Percentiles rank a stretch among this genome's conserved stretches.
Evolutionary conservation across 1,284 basidiomycete genomes (phyloP).

Genomic region (Pascua sp.): DNA sequence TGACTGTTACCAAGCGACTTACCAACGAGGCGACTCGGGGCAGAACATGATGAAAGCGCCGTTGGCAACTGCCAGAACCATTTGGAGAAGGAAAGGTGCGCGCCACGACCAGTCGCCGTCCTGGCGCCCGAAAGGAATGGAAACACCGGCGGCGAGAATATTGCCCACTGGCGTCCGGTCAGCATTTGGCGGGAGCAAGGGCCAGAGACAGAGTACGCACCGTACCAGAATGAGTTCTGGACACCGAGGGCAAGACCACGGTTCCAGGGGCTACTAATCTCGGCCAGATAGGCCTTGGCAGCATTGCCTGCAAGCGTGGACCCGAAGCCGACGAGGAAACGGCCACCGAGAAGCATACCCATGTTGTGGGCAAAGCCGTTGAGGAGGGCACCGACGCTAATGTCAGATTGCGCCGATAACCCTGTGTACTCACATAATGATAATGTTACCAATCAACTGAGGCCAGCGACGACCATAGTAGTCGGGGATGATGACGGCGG

Average conservation of each 20-base stretch:
- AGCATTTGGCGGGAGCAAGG: not conserved
- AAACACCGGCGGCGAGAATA: constrained; percentile 56
- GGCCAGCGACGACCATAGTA: constrained; percentile 56
- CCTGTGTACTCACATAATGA: constrained; percentile 42
- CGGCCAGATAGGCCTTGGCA: constrained; percentile 56
- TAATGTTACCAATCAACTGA: constrained; percentile 56
- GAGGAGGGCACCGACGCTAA: constrained; percentile 51
- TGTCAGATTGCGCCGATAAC: too few species aligned
- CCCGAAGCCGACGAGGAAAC: constrained; percentile 52
- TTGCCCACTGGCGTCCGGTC: constrained; percentile 51
- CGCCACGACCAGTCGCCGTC: constrained; percentile 54
- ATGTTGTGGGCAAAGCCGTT: constrained; percentile 53
- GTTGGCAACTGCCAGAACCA: constrained; percentile 54
- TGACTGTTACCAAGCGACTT: too few species aligned
- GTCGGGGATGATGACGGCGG: constrained; percentile 53
- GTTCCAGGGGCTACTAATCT: constrained; percentile 54
- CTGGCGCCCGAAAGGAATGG: constrained; percentile 55
- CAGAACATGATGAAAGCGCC: constrained; percentile 51
- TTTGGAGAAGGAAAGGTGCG: constrained; percentile 55
- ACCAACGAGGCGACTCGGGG: constrained; percentile 54
- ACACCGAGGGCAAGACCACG: constrained; percentile 58
- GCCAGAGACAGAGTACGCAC: not conserved
- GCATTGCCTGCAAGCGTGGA: constrained; percentile 53
- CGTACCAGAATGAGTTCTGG: constrained; percentile 52
- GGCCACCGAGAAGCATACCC: constrained; percentile 55